phyloP scores from a whole-genome alignment of 75 land plant species.

The Sequoiadendron giganteum region DNA sequence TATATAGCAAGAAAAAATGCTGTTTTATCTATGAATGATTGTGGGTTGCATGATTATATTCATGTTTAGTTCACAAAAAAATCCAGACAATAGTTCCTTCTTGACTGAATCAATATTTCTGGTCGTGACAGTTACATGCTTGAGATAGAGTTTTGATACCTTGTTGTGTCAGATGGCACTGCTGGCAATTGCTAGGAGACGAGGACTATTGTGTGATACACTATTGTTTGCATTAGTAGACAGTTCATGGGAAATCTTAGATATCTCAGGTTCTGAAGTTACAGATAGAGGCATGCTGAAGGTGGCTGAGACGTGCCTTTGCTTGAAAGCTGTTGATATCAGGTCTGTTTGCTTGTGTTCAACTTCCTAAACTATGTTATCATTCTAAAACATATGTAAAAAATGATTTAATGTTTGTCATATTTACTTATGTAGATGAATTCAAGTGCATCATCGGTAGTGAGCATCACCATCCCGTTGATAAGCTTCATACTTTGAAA shows the following conservation, averaged over 20 bases:
- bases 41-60: background rate
- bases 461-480: background rate
- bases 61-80: background rate
- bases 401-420: background rate
- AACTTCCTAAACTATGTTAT: background rate
- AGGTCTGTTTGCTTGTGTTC: conserved; percentile 49
- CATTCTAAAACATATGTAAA: background rate
- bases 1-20: background rate
- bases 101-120: background rate
- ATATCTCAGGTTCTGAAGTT: conserved; percentile 84
- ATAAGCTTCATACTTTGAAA: background rate
- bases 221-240: conserved; percentile 73
- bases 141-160: background rate
- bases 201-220: conserved; percentile 73
- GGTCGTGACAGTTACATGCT: background rate
- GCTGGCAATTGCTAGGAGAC: conserved; percentile 79
- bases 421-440: background rate
- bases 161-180: conserved; percentile 50
- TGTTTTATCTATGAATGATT: background rate
- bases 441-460: background rate
- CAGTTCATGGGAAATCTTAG: conserved; percentile 79
- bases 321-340: conserved; percentile 75
- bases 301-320: conserved; percentile 48
- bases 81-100: background rate
- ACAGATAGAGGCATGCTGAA: conserved; percentile 62